Base-by-base conservation (phyloP, 202 grass and related monocot genomes). In the Setaria viridis region DNA sequence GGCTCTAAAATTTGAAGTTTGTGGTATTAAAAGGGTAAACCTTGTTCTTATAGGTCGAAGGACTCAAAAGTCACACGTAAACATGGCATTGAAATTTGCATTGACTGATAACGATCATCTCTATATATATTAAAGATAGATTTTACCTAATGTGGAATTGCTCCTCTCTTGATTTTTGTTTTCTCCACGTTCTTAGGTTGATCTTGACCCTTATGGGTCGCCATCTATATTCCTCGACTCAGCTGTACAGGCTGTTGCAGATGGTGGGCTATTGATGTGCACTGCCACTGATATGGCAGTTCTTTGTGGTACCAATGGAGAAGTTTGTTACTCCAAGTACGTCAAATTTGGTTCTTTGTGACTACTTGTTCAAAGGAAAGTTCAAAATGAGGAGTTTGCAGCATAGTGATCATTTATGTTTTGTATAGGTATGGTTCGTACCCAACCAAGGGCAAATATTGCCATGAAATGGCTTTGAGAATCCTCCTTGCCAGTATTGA, bases 401-500 rank as follows among this genome's bases (percentile, higher is more conserved):
- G 33, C 80, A 30, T 90, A 84, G 84, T 74, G 39, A 79, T 85
- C 45, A 84, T 63, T 80, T 66, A 0, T 88, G 4, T 70, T 75
- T 70, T 87, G 82, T 78, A 41, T 41, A 96, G 97, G 88, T 99
- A 99, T 90, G 97, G 97, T 66, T 95, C 91, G 30, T 99, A 93
- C 54, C 97, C 97, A 82, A 58, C 92, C 39, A 99, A 94, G 89
- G 97, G 90, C 48, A 99, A 99, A 66, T 96, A 99, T 85, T 93
- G 90, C 68, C 97, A 99, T 56, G 97, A 96, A 88, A 99, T 99
- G 91, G 93, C 96, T 88, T 92, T 99, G 90, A 94, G 96, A 86
- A 99, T 99, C 41, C 96, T 99, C 68, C 96, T 99, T 86, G 93
- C 96, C 55, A 92, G 93, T 80, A 94, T 99, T 80, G 93, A 95